A percentile compares a stretch with the other conserved stretches of the same genome.
Evolutionary conservation across 2,329 filamentous ascomycete species (phyloP).

Genomic region (Colletotrichum eremochloae): DNA sequence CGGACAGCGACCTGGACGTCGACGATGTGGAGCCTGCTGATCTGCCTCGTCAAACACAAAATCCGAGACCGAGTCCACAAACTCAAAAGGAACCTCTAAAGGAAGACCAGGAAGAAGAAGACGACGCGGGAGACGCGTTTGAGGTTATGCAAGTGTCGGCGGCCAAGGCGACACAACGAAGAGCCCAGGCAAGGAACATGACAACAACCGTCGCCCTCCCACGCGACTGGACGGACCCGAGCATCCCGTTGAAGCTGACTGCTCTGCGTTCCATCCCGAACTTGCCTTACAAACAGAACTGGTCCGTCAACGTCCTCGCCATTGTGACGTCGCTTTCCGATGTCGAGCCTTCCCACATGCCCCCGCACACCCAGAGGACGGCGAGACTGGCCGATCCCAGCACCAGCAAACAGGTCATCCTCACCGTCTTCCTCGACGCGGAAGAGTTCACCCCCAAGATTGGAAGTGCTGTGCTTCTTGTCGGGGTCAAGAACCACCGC

Average conservation of each 20-base stretch:
- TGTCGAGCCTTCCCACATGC: constrained; percentile 63
- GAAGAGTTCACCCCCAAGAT: constrained; percentile 61
- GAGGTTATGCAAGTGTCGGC: constrained; percentile 52
- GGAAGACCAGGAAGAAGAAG: constrained; percentile 39
- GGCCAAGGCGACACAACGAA: constrained; percentile 25
- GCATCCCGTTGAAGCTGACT: constrained; percentile 65
- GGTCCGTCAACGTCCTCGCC: constrained; percentile 68
- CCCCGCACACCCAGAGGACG: constrained; percentile 64
- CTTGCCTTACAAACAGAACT: constrained; percentile 70
- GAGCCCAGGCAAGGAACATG: constrained; percentile 14
- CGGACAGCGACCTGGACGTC: constrained; percentile 40
- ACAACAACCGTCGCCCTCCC: constrained; percentile 53
- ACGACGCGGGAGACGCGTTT: constrained; percentile 48
- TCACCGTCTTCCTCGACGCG: constrained; percentile 68
- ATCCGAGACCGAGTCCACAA: background rate
- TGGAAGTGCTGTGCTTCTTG: constrained; percentile 64
- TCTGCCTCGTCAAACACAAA: constrained; percentile 6
- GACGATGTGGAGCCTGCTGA: constrained; percentile 19
- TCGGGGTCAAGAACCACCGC: constrained; percentile 69
- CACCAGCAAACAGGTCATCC: constrained; percentile 64
- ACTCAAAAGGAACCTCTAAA: background rate
- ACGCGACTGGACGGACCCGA: constrained; percentile 57
- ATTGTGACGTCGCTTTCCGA: constrained; percentile 62
- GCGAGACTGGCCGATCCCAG: constrained; percentile 66
- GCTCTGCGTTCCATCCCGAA: constrained; percentile 62